phyloP scores from a whole-genome alignment of 345 rosid species.

The Salix brachista region DNA sequence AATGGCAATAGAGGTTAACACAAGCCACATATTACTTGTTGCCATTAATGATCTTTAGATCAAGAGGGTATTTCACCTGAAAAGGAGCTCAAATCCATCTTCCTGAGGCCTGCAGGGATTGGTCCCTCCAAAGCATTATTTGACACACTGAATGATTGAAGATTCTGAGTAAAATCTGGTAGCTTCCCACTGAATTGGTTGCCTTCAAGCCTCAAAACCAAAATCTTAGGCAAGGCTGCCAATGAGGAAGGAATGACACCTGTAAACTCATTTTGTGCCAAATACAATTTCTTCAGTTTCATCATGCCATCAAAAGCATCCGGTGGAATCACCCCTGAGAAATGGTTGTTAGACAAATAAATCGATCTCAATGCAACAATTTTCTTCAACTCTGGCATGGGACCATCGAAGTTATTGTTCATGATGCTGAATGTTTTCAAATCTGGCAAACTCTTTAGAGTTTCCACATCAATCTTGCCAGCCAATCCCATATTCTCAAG shows the following conservation, averaged over 20 bases:
- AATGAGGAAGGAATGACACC: conserved; percentile 70
- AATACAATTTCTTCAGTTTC: conserved; percentile 55
- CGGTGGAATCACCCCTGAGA: conserved; percentile 48
- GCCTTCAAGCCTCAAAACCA: conserved; percentile 52
- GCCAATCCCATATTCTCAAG: conserved; percentile 57
- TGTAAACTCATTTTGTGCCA: conserved; percentile 46
- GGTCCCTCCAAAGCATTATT: conserved; percentile 49
- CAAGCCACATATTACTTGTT: background rate
- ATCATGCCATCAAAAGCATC: conserved; percentile 58
- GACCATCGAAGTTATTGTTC: conserved; percentile 56
- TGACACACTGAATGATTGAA: conserved; percentile 42
- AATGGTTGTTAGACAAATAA: conserved; percentile 57
- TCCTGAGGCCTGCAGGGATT: conserved; percentile 47
- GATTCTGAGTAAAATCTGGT: conserved; percentile 44
- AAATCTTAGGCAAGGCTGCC: conserved; percentile 41
- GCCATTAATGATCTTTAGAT: background rate
- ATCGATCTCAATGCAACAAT: conserved; percentile 46
- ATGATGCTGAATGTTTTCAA: conserved; percentile 58
- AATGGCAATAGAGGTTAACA: background rate
- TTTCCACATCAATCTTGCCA: conserved; percentile 45
- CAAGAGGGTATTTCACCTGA: conserved; percentile 35
- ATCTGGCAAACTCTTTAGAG: conserved; percentile 31
- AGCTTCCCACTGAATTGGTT: conserved; percentile 57
- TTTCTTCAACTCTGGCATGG: conserved; percentile 53
- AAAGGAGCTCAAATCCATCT: conserved; percentile 32